Evolutionary conservation across 768 basidiomycete genomes (phyloP), one percentile per base, ranked within the genome.

Genomic region (Rhodosporidiobolus sp.): DNA sequence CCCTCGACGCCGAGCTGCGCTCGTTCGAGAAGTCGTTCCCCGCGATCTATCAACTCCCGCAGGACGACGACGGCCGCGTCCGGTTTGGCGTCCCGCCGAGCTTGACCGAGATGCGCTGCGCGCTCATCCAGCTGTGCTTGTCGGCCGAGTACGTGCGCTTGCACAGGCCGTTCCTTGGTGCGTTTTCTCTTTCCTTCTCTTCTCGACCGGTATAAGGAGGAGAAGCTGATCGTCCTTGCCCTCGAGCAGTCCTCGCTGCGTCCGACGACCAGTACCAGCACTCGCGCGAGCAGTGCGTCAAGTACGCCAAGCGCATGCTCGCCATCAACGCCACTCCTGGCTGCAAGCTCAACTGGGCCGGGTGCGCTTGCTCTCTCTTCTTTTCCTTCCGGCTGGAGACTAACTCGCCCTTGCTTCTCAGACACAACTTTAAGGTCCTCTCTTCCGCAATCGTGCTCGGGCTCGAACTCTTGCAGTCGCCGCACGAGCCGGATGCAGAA

Each of bases 101-200:
- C 14, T 8, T 45, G 4, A 58, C 65, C 30, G 34, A 62, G 49
- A 45, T 60, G 54, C 56, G 56, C 3, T 58, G 63, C 7, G 45
- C 54, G 3, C 43, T 69, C n/a, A 28, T 73, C 20, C 67, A 73
- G 26, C 17, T 60, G 3, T 53, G 53, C 34, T 22, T 69, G 1
- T 50, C 63, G n/a, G 38, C 63, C 9, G 66, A 73, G 54, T 65
- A 59, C n/a, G 50, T 73, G 0, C 63, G 72, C 5, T 19, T 73
- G n/a, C 67, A 73, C n/a, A 43, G 72, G 0, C 72, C 72, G 0
- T 73, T 67, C 57, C 67, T 73, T 48, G 46, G 72, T 73, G 17
- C 9, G 67, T 53, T 57, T 9, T 0, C 43, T 0, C 32, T 46
- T 43, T 7, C 0, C n/a, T 4, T 35, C 49, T 16, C 10, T 1